Percentiles rank a stretch among this genome's conserved stretches.
phyloP scores from a whole-genome alignment of 768 basidiomycete genomes.

The Boletus sp. region DNA sequence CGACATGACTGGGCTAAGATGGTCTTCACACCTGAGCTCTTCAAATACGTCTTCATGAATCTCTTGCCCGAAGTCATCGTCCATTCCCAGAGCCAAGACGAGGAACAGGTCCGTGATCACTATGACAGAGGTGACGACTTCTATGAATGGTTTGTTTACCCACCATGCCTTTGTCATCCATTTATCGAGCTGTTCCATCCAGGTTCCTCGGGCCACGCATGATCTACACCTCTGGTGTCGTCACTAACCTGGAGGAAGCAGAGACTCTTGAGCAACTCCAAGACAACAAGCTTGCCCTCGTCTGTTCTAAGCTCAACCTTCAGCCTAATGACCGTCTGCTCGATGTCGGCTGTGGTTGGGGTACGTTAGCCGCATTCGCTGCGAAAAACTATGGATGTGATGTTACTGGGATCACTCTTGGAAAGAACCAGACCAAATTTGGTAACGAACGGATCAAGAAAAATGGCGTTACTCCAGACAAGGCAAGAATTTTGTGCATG shows the following conservation, averaged over 20 bases:
- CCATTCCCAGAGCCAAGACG: constrained; percentile 89
- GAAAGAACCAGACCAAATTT: constrained; percentile 86
- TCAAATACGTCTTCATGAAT: constrained; percentile 87
- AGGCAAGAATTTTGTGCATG: constrained; percentile 87
- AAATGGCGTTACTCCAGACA: constrained; percentile 68
- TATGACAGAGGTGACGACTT: constrained; percentile 99
- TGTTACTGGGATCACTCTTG: constrained; percentile 93
- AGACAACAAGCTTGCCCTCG: constrained; percentile 95
- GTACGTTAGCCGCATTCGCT: constrained; percentile 90
- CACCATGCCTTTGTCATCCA: neutral
- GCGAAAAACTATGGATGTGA: constrained; percentile 98
- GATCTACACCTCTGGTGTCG: constrained; percentile 96
- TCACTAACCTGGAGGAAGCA: constrained; percentile 61
- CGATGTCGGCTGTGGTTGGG: constrained; percentile 95
- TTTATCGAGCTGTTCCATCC: neutral
- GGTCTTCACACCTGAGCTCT: constrained; percentile 84
- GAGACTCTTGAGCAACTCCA: constrained; percentile 93
- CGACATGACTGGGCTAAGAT: constrained; percentile 96
- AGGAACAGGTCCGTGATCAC: constrained; percentile 92
- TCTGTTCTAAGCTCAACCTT: constrained; percentile 92
- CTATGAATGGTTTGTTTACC: constrained; percentile 62
- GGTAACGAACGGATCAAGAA: constrained; percentile 82
- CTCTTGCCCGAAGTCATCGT: constrained; percentile 92
- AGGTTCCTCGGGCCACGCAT: constrained; percentile 95
- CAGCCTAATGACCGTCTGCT: constrained; percentile 81